A percentile compares a stretch with the other conserved stretches of the same genome.
Conservation (phyloP, 345 rosid genomes). For the Orychophragmus violaceus region DNA sequence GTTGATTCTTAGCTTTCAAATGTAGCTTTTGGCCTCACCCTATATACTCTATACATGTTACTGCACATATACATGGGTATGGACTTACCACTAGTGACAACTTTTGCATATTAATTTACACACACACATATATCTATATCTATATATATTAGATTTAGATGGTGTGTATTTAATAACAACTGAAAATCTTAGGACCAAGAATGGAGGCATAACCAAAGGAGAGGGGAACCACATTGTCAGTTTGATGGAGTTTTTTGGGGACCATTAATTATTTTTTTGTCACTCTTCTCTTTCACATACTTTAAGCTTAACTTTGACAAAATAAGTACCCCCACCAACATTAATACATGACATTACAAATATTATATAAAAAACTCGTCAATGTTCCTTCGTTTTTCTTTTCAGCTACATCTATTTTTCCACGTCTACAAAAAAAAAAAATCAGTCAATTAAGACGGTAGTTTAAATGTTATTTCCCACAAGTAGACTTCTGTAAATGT, state of each 20-base stretch:
- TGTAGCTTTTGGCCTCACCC: conserved; percentile 34
- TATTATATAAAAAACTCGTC: background rate
- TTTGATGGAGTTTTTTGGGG: conserved; percentile 22
- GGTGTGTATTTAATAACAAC: conserved; percentile 14
- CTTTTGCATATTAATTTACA: conserved; percentile 11
- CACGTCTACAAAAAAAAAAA: background rate
- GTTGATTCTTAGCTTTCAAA: conserved; percentile 27
- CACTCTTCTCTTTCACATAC: conserved; percentile 27
- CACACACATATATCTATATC: background rate
- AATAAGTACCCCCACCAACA: conserved; percentile 18
- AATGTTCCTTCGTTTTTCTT: conserved; percentile 7
- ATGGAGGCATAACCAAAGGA: conserved; percentile 27
- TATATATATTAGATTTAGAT: background rate
- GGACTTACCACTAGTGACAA: conserved; percentile 24
- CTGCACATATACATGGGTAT: conserved; percentile 29
- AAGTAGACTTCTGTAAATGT: conserved; percentile 32
- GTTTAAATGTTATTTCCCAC: conserved; percentile 27
- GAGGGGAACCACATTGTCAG: conserved; percentile 34
- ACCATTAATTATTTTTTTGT: conserved; percentile 14
- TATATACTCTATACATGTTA: conserved; percentile 28
- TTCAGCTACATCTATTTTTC: conserved; percentile 22
- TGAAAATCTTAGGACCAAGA: conserved; percentile 30
- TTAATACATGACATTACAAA: background rate
- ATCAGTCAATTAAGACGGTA: conserved; percentile 23
- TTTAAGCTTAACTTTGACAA: conserved; percentile 26